Conservation (phyloP, 2,329 filamentous ascomycete genomes). For the Thelonectria blattea region DNA sequence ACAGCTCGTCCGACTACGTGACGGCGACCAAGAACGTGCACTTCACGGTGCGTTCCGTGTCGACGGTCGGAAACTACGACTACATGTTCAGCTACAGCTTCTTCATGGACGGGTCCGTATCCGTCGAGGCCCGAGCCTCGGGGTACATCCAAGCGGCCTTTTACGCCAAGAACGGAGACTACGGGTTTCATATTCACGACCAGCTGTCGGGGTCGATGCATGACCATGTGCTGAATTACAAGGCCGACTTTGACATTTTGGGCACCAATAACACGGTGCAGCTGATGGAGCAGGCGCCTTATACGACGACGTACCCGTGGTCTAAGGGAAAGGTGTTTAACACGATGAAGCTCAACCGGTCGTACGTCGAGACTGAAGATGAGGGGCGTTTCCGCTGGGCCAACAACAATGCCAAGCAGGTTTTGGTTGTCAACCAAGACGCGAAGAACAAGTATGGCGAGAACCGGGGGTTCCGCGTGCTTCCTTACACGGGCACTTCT, state of each 20-base stretch:
- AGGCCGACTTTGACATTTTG: conserved; percentile 49
- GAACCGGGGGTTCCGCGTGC: conserved; percentile 53
- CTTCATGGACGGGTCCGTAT: conserved; percentile 45
- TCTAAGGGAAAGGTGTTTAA: conserved; percentile 20
- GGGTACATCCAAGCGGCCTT: conserved; percentile 48
- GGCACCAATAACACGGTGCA: conserved; percentile 47
- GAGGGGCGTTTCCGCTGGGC: conserved; percentile 46
- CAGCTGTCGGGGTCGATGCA: conserved; percentile 48
- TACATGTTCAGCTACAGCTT: conserved; percentile 47
- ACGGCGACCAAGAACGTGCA: conserved; percentile 14
- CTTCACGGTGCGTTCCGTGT: conserved; percentile 12
- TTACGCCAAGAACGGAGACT: conserved; percentile 43
- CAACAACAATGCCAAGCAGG: conserved; percentile 51
- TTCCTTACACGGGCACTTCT: conserved; percentile 43
- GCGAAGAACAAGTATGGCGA: conserved; percentile 55
- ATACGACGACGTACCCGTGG: conserved; percentile 41
- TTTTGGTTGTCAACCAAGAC: conserved; percentile 53
- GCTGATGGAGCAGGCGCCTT: conserved; percentile 42
- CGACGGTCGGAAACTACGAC: conserved; percentile 51
- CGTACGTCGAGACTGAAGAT: conserved; percentile 50
- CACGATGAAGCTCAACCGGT: conserved; percentile 18
- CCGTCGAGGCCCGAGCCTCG: conserved; percentile 48
- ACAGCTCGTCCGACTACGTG: conserved; percentile 13
- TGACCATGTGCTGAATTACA: conserved; percentile 48
- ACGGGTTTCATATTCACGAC: conserved; percentile 44